These are phyloP conservation scores for Herpotrichia juniperi DNA, from an alignment of 2,329 filamentous ascomycete species.

Conservation along the genomic window DNA sequence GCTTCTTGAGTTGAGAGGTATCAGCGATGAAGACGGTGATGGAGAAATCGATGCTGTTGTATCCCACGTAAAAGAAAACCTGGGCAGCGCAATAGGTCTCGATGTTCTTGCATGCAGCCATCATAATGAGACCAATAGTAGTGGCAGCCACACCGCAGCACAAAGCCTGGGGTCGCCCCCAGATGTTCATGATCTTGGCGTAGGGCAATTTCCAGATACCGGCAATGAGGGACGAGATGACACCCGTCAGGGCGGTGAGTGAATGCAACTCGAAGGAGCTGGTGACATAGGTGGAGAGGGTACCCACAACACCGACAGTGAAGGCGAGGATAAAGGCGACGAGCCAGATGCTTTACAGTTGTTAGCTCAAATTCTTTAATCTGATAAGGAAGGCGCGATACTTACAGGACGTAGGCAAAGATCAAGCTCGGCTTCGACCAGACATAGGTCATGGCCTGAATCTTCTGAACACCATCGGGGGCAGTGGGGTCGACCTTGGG, in stretches of 20 bases:
- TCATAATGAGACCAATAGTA: constrained; percentile 61
- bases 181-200: constrained; percentile 46
- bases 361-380: background rate
- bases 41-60: constrained; percentile 62
- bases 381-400: background rate
- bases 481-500: constrained; percentile 11
- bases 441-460: constrained; percentile 44
- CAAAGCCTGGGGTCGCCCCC: constrained; percentile 44
- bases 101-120: constrained; percentile 66
- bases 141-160: constrained; percentile 24
- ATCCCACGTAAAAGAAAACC: constrained; percentile 49
- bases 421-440: constrained; percentile 45
- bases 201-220: constrained; percentile 43
- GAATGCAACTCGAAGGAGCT: constrained; percentile 38
- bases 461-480: constrained; percentile 44
- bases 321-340: constrained; percentile 56
- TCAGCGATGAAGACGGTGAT: constrained; percentile 71
- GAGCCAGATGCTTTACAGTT: constrained; percentile 47
- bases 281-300: constrained; percentile 46
- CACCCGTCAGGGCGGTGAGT: constrained; percentile 37
- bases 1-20: constrained; percentile 66
- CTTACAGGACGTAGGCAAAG: constrained; percentile 43
- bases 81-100: constrained; percentile 66
- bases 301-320: constrained; percentile 48
- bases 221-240: constrained; percentile 41